Evolutionary conservation across 148 eudicot genomes (phyloP).

Genomic region (Rheum nobile): DNA sequence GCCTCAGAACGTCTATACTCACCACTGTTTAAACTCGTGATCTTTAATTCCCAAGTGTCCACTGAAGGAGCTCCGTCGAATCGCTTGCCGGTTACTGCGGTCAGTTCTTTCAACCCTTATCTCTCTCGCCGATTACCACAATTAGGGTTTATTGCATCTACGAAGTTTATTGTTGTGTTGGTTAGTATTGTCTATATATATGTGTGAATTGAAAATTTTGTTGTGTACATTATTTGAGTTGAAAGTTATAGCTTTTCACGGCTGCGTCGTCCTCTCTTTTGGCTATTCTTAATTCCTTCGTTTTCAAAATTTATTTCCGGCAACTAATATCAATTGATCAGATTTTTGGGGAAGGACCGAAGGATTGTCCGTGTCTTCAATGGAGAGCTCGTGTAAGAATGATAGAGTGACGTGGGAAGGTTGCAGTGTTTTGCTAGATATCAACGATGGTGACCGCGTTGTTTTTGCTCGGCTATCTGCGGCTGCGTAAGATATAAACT

Average conservation of each 20-base stretch:
- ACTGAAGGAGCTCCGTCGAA: too few relatives aligned
- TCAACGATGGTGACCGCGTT: constrained; percentile 85
- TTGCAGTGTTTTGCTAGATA: constrained; percentile 82
- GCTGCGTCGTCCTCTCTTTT: neutral
- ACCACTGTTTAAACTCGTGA: too few relatives aligned
- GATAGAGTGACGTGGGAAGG: constrained; percentile 81
- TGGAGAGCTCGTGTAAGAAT: constrained; percentile 19
- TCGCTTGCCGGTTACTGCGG: too few relatives aligned
- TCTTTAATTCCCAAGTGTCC: too few relatives aligned
- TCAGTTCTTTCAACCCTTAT: too few relatives aligned
- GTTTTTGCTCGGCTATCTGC: constrained; percentile 80
- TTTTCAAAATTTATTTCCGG: too few relatives aligned
- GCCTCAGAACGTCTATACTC: too few relatives aligned
- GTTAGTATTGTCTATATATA: neutral
- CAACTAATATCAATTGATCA: too few relatives aligned
- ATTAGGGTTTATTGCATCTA: neutral
- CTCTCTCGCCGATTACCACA: neutral
- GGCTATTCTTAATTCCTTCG: neutral
- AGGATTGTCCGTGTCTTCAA: neutral
- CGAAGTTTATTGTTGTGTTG: neutral
- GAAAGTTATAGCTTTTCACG: too few relatives aligned
- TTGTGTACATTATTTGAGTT: neutral
- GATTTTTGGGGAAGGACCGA: neutral
- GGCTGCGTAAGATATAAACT: constrained; percentile 39
- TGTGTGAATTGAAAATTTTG: neutral